Evolutionary conservation across 768 basidiomycete species (phyloP).

Genomic region (Tremella yokohamensis): DNA sequence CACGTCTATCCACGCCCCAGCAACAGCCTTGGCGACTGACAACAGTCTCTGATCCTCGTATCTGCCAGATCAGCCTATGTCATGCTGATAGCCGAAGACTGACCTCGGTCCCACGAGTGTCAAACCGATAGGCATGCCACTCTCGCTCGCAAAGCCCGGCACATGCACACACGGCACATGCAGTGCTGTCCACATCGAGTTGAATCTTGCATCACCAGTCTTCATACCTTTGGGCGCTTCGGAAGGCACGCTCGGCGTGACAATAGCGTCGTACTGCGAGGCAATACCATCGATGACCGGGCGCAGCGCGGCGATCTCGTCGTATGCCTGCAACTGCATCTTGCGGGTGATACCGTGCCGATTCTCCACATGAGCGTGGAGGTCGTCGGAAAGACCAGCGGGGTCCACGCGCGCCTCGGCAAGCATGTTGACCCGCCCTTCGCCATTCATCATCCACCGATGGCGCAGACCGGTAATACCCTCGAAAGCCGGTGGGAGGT

Average conservation of each 20-base stretch:
- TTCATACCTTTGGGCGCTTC: conserved; percentile 32
- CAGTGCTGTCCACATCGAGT: conserved; percentile 44
- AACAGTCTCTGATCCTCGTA: conserved; percentile 43
- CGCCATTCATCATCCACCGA: conserved; percentile 27
- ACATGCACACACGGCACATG: conserved; percentile 42
- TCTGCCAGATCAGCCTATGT: conserved; percentile 11
- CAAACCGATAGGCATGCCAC: conserved; percentile 46
- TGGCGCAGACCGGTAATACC: conserved; percentile 7
- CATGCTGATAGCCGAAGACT: conserved; percentile 1
- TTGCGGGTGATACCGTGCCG: conserved; percentile 17
- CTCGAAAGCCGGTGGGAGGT: conserved; percentile 39
- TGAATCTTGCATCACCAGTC: conserved; percentile 32
- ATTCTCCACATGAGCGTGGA: conserved; percentile 37
- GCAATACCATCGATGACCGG: conserved; percentile 43
- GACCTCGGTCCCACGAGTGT: conserved; percentile 42
- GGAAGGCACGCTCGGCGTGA: conserved; percentile 41
- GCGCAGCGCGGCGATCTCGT: conserved; percentile 37
- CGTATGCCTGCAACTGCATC: conserved; percentile 36
- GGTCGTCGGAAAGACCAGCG: conserved; percentile 21
- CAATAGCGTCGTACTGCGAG: conserved; percentile 35
- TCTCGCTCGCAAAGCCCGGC: conserved; percentile 43
- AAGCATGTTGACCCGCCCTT: conserved; percentile 38
- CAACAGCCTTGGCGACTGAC: conserved; percentile 31
- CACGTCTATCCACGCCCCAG: conserved; percentile 22
- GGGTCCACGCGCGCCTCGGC: conserved; percentile 32